These are phyloP conservation scores for Isabelozyma heimii DNA, from an alignment of 805 yeast genomes.

Conservation along the genomic window DNA sequence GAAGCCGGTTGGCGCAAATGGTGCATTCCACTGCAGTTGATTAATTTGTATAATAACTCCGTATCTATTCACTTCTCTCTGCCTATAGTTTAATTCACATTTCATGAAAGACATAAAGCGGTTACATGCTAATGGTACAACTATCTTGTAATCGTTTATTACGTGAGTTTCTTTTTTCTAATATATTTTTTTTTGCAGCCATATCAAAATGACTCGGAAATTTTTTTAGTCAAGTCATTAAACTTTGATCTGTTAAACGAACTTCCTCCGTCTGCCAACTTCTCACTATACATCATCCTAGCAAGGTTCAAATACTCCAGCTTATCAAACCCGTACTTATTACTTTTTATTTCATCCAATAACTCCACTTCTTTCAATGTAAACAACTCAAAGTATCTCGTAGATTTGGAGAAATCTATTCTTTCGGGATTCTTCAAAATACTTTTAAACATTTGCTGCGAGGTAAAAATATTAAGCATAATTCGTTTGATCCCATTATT, in stretches of 20 bases:
- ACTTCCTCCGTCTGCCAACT: slow-evolving; percentile 38
- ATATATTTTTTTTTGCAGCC: not conserved
- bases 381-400: slow-evolving; percentile 56
- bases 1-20: slow-evolving; percentile 6
- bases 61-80: too few species aligned
- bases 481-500: slow-evolving; percentile 58
- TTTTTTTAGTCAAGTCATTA: slow-evolving; percentile 30
- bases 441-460: slow-evolving; percentile 68
- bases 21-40: slow-evolving; percentile 4
- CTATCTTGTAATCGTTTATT: not conserved
- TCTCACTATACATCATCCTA: slow-evolving; percentile 50
- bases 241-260: slow-evolving; percentile 38
- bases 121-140: too few species aligned
- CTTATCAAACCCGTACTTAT: slow-evolving; percentile 32
- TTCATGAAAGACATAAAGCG: too few species aligned
- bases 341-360: slow-evolving; percentile 34
- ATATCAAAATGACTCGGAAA: slow-evolving; percentile 9
- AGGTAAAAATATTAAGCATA: slow-evolving; percentile 57
- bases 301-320: slow-evolving; percentile 52
- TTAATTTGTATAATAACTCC: not conserved
- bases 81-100: too few species aligned
- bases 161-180: not conserved
- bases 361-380: slow-evolving; percentile 48
- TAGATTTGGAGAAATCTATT: slow-evolving; percentile 52
- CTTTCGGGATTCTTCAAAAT: slow-evolving; percentile 50